Evolutionary conservation across 306 rosid species (phyloP).

Genomic region (Prunus mume): DNA sequence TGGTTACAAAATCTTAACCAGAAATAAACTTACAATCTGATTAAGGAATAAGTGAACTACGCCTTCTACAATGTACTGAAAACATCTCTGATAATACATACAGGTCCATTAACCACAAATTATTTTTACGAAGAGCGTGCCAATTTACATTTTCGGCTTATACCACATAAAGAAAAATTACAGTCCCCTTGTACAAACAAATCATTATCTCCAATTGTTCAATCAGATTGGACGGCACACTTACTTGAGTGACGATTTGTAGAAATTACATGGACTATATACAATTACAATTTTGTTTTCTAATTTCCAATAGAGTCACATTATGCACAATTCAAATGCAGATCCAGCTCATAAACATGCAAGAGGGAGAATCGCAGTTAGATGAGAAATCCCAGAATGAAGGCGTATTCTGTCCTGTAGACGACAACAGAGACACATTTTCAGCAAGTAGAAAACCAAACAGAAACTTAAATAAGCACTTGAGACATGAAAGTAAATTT

Average conservation of each 20-base stretch:
- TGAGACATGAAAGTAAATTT: background rate
- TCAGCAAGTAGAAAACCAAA: conserved; percentile 10
- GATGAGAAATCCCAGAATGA: conserved; percentile 30
- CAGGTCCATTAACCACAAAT: too few relatives aligned
- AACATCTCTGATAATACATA: too few relatives aligned
- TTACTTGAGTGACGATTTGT: background rate
- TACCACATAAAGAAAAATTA: background rate
- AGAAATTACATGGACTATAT: conserved; percentile 3
- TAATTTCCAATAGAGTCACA: conserved; percentile 10
- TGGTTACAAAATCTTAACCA: too few relatives aligned
- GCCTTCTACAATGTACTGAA: background rate
- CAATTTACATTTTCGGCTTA: background rate
- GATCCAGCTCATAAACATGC: background rate
- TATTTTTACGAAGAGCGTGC: background rate
- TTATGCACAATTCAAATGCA: conserved; percentile 19
- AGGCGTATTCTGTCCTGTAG: conserved; percentile 34
- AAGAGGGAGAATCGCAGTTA: background rate
- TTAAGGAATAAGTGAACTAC: background rate
- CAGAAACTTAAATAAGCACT: background rate
- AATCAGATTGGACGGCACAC: background rate
- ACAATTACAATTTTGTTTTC: conserved; percentile 17
- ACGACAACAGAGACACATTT: conserved; percentile 10
- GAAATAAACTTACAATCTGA: background rate
- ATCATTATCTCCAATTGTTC: background rate
- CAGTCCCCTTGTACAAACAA: background rate